Evolutionary conservation across 2,329 filamentous ascomycete genomes (phyloP).

Genomic region (Fusarium sp.): DNA sequence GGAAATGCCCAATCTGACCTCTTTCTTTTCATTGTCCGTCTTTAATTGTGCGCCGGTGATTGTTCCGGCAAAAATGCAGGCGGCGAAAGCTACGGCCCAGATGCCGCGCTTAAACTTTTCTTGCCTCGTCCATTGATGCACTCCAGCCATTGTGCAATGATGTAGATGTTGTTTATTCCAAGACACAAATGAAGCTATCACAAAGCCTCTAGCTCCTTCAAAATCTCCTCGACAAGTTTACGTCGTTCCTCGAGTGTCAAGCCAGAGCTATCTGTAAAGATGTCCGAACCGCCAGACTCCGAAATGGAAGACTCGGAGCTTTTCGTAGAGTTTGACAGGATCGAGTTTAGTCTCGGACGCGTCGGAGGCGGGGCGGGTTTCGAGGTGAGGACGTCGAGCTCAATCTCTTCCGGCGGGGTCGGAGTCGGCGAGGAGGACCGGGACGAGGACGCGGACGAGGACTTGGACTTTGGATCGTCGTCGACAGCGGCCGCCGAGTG

Average conservation of each 20-base stretch:
- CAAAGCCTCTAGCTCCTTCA: slow-evolving; percentile 42
- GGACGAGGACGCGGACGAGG: slow-evolving; percentile 15
- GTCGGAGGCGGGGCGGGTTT: not conserved
- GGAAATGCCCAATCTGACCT: slow-evolving; percentile 47
- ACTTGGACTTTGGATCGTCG: slow-evolving; percentile 15
- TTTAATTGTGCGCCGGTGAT: slow-evolving; percentile 64
- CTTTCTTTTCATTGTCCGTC: slow-evolving; percentile 59
- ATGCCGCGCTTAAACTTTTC: slow-evolving; percentile 51
- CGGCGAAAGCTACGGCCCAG: slow-evolving; percentile 59
- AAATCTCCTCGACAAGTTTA: slow-evolving; percentile 40
- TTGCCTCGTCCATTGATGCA: slow-evolving; percentile 44
- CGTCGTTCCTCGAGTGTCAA: slow-evolving; percentile 39
- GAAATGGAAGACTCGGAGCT: not conserved
- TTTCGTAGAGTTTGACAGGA: not conserved
- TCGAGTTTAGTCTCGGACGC: not conserved
- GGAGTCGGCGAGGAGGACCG: slow-evolving; percentile 20
- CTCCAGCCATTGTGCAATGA: slow-evolving; percentile 25
- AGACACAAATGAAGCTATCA: slow-evolving; percentile 12
- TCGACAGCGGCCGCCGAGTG: slow-evolving; percentile 20
- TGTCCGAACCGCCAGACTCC: not conserved
- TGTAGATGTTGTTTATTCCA: not conserved
- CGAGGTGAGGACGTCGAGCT: not conserved
- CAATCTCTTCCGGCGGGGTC: slow-evolving; percentile 23
- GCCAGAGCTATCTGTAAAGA: not conserved
- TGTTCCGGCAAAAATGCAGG: slow-evolving; percentile 60